phyloP scores from a whole-genome alignment of 2,329 filamentous ascomycete genomes.

The Colletotrichum sojae region DNA sequence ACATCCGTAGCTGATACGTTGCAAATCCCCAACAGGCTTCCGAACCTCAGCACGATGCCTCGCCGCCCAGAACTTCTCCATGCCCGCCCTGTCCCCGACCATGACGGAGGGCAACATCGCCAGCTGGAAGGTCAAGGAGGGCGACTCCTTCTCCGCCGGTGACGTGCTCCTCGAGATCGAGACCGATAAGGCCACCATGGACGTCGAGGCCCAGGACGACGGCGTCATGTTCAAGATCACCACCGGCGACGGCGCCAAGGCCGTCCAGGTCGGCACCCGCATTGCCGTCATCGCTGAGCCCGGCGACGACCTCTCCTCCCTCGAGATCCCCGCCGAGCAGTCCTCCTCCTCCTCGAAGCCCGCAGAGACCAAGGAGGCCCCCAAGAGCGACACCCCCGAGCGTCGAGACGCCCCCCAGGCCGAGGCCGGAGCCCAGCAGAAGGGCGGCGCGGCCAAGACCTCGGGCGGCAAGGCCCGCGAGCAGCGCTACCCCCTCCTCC shows the following conservation, averaged over 20 bases:
- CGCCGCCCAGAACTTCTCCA: constrained; percentile 88
- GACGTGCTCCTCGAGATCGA: constrained; percentile 94
- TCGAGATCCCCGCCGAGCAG: constrained; percentile 81
- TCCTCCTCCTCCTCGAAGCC: constrained; percentile 54
- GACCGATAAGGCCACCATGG: constrained; percentile 95
- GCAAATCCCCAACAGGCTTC: constrained; percentile 66
- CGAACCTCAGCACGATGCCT: constrained; percentile 73
- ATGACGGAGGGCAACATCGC: constrained; percentile 96
- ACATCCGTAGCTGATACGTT: constrained; percentile 21
- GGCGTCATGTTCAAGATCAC: constrained; percentile 89
- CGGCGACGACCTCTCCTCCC: constrained; percentile 81
- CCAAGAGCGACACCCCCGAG: constrained; percentile 41
- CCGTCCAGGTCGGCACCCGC: constrained; percentile 81
- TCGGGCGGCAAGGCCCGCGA: constrained; percentile 67
- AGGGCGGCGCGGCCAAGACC: constrained; percentile 51
- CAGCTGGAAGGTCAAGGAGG: constrained; percentile 89
- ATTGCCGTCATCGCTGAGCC: constrained; percentile 88
- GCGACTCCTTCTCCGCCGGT: constrained; percentile 84
- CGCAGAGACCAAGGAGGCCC: constrained; percentile 45
- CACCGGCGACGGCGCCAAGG: constrained; percentile 80
- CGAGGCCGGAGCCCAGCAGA: constrained; percentile 47
- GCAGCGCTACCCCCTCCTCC: constrained; percentile 81
- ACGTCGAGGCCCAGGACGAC: constrained; percentile 93
- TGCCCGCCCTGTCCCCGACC: constrained; percentile 91
- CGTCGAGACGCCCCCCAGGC: constrained; percentile 35